phyloP scores from a whole-genome alignment of 2,329 filamentous ascomycete species.

The Calonectria multiphialidica region DNA sequence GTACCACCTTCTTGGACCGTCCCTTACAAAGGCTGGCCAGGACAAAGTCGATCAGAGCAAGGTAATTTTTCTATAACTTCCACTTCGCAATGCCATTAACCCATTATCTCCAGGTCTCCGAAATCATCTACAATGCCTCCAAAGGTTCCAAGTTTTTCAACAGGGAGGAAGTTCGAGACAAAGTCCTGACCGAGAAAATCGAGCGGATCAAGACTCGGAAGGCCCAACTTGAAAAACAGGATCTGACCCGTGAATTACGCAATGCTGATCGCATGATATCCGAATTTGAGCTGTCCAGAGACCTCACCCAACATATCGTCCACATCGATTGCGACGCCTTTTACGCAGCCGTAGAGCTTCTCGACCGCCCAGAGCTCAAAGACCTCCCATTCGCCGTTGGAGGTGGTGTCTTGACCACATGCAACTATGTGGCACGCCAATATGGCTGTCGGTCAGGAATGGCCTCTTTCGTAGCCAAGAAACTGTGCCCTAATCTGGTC shows the following conservation, averaged over 20 bases:
- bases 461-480: slow-evolving; percentile 95
- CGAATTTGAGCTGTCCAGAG: slow-evolving; percentile 82
- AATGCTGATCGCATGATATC: slow-evolving; percentile 85
- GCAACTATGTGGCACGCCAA: slow-evolving; percentile 90
- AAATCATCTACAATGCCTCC: slow-evolving; percentile 96
- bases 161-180: slow-evolving; percentile 87
- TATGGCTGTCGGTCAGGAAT: slow-evolving; percentile 95
- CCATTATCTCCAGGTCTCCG: slow-evolving; percentile 74
- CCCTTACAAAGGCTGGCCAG: slow-evolving; percentile 93
- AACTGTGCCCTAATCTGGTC: slow-evolving; percentile 88
- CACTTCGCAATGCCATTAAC: not conserved
- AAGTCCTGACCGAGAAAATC: slow-evolving; percentile 87
- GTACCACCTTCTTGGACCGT: slow-evolving; percentile 90
- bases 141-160: slow-evolving; percentile 98
- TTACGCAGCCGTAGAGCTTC: slow-evolving; percentile 92
- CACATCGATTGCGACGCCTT: slow-evolving; percentile 99
- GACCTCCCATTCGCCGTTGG: slow-evolving; percentile 93
- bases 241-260: slow-evolving; percentile 79
- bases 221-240: slow-evolving; percentile 78
- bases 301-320: slow-evolving; percentile 86
- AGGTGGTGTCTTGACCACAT: slow-evolving; percentile 72
- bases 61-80: slow-evolving; percentile 52
- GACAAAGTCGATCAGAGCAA: slow-evolving; percentile 93
- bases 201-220: slow-evolving; percentile 82
- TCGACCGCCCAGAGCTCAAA: slow-evolving; percentile 86